Percentiles rank a stretch among this genome's conserved stretches.
phyloP scores from a whole-genome alignment of 2,329 filamentous ascomycete species.

The Fusarium subtropicale region DNA sequence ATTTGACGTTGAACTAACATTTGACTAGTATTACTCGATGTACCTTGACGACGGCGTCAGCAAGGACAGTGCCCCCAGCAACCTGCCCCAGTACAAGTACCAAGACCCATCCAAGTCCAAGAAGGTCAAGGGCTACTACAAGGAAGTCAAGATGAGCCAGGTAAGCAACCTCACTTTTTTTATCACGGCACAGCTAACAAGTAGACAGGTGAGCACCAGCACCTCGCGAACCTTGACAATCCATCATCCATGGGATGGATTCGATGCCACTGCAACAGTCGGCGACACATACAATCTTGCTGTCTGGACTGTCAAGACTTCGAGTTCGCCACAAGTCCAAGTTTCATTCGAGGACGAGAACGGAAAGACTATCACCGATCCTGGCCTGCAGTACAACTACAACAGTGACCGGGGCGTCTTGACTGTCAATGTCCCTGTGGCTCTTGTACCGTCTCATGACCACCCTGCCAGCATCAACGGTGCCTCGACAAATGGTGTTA shows the following conservation, averaged over 20 bases:
- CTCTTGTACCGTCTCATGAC: neutral
- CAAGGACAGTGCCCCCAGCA: neutral
- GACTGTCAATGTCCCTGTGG: neutral
- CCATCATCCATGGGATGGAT: neutral
- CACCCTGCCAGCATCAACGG: neutral
- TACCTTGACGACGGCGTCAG: constrained; percentile 7
- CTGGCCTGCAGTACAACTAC: neutral
- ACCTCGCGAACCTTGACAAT: neutral
- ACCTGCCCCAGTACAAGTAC: neutral
- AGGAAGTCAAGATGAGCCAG: neutral
- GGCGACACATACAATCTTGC: neutral
- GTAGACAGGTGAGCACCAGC: neutral
- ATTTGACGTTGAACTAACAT: accelerated
- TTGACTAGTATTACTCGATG: neutral
- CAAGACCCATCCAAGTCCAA: neutral
- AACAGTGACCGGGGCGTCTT: neutral
- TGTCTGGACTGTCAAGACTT: neutral
- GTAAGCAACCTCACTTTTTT: neutral
- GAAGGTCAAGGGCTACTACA: neutral
- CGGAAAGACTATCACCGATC: neutral
- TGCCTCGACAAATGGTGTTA: accelerated
- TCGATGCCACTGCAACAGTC: neutral
- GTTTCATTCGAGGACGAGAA: neutral
- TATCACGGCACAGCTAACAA: neutral
- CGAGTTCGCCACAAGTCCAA: neutral